A percentile compares a stretch with the other conserved stretches of the same genome.
These are phyloP conservation scores for Kodamaea jinghongensis DNA, from an alignment of 805 yeast genomes.

Conservation along the genomic window DNA sequence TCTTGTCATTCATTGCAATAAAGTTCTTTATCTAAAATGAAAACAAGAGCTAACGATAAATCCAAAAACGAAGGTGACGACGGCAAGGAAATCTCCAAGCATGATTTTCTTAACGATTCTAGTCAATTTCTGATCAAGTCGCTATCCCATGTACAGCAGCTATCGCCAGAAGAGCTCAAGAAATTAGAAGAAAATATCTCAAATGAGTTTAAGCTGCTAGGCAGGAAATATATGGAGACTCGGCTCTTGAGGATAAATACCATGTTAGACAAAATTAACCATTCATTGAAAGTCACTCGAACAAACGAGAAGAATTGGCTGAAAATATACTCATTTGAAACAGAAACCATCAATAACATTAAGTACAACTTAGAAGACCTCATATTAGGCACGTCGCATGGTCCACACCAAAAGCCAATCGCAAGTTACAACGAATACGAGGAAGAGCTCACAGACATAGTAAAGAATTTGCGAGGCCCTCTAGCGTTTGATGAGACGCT, in stretches of 20 bases:
- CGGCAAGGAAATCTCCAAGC: too few species aligned
- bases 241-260: slow-evolving; percentile 28
- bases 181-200: slow-evolving; percentile 18
- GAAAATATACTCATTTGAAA: slow-evolving; percentile 30
- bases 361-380: slow-evolving; percentile 32
- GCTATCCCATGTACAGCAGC: slow-evolving; percentile 15
- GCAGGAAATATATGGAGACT: slow-evolving; percentile 25
- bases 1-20: too few species aligned
- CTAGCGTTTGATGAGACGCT: slow-evolving; percentile 30
- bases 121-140: slow-evolving; percentile 1
- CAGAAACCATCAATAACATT: slow-evolving; percentile 32
- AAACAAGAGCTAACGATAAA: too few species aligned
- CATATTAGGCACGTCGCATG: slow-evolving; percentile 14
- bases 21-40: too few species aligned
- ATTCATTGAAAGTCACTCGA: slow-evolving; percentile 23
- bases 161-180: slow-evolving; percentile 25
- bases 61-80: too few species aligned
- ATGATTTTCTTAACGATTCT: too few species aligned
- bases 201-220: slow-evolving; percentile 23
- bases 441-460: slow-evolving; percentile 28
- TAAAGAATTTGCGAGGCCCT: slow-evolving; percentile 33
- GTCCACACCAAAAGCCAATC: slow-evolving; percentile 15
- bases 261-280: slow-evolving; percentile 22
- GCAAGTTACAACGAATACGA: slow-evolving; percentile 26
- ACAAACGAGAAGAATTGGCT: slow-evolving; percentile 34